Evolutionary conservation across 208 protist genomes (phyloP), one percentile per base, ranked within the genome.

Genomic region (Trypanosoma brucei): DNA sequence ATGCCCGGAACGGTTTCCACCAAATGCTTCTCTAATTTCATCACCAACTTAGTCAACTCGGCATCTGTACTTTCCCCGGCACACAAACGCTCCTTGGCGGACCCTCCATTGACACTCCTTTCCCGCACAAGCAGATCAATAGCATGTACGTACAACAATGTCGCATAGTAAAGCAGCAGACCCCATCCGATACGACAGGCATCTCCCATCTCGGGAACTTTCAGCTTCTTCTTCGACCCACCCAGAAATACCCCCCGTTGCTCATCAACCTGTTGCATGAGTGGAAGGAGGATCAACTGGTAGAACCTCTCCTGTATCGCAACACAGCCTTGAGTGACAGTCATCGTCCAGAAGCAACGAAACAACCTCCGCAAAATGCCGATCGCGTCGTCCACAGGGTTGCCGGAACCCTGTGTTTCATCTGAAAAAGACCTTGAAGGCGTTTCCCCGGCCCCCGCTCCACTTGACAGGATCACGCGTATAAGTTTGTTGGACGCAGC

Each of bases 311-410:
- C 46, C 2, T 70, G 67, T 9, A 75, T 31, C 3, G n/a, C 3
- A 34, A 48, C 33, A 34, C 33, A 36, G 38, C 68, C 58, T 9
- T 61, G 57, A 30, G 62, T 45, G 48, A 61, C 39, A 6, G 42
- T 46, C 72, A 82, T 78, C 2, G 22, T 49, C 58, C 72, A 75
- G 2, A 78, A 54, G 9, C 72, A 46, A 49, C 62, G 64, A 52
- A 82, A 49, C 11, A 82, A 59, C 13, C 57, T 55, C 11, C 55
- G 67, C 49, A 53, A 50, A 49, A 62, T 55, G 8, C 35, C 6
- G 8, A 22, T 22, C 22, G 22, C 22, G 22, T 22, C 22, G 22
- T 22, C 22, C 22, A 22, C 22, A 22, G 22, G 22, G 22, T 22
- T 22, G 22, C 22, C 22, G 22, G 22, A 22, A 22, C 22, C 22